Percentiles rank a stretch among this genome's conserved stretches.
Conservation (phyloP, 139 green algal genomes). For the Coccomyxa sp. region DNA sequence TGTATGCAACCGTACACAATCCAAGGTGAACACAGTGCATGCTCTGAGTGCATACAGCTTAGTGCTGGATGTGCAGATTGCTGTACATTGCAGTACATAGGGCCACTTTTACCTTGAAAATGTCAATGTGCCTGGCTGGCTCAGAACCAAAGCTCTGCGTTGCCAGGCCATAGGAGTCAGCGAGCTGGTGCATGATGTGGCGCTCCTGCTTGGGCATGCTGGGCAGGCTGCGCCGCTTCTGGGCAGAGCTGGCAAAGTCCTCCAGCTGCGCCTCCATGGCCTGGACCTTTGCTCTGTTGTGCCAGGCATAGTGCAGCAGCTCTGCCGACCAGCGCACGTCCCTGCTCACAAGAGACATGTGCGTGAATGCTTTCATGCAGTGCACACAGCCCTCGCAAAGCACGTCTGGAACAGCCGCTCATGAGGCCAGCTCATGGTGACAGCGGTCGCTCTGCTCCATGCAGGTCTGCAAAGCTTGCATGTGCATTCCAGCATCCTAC, state of each 20-base stretch:
- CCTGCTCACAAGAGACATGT: constrained; percentile 3
- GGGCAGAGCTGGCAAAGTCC: constrained; percentile 28
- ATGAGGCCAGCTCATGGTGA: no score
- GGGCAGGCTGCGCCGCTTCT: constrained; percentile 27
- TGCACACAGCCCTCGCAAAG: no score
- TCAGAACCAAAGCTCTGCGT: constrained; percentile 38
- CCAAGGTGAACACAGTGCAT: no score
- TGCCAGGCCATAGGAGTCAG: constrained; percentile 53
- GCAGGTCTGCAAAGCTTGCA: no score
- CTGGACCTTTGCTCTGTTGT: constrained; percentile 33
- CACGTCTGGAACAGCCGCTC: no score
- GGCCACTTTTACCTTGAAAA: constrained; percentile 60
- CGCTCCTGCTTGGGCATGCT: constrained; percentile 44
- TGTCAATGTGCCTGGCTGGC: constrained; percentile 36
- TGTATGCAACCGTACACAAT: no score
- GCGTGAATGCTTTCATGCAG: no score
- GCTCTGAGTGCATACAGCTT: no score
- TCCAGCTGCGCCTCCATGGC: constrained; percentile 50
- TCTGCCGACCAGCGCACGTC: constrained; percentile 22
- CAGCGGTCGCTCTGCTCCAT: no score
- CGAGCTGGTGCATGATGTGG: constrained; percentile 50
- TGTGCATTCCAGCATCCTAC: no score
- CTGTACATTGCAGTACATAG: no score
- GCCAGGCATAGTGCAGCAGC: constrained; percentile 46
- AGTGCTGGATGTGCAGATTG: no score